phyloP scores from a whole-genome alignment of 139 green algal species.

The Zygnema circumcarinatum region DNA sequence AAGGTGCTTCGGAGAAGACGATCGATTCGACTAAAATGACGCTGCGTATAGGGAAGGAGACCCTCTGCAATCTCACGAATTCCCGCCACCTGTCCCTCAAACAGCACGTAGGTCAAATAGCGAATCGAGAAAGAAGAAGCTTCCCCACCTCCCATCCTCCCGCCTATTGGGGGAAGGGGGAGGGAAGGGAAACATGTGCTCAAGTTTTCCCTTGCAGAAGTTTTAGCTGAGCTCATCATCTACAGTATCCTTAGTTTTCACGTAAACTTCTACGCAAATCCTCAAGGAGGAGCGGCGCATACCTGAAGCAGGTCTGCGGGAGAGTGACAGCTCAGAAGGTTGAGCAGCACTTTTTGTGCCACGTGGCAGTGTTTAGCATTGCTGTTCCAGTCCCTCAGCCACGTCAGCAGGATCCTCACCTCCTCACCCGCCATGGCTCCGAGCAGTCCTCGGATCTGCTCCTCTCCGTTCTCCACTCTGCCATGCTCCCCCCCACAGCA shows the following conservation, averaged over 20 bases:
- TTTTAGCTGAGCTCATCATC: no score
- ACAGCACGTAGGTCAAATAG: no score
- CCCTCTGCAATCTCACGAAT: conserved; percentile 76
- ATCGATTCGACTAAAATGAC: conserved; percentile 83
- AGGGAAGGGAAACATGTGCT: no score
- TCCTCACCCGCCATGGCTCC: conserved; percentile 26
- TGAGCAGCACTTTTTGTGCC: conserved; percentile 76
- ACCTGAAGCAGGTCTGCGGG: conserved; percentile 57
- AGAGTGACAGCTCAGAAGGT: conserved; percentile 70
- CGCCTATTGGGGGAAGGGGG: no score
- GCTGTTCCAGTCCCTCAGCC: conserved; percentile 92
- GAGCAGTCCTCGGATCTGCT: conserved; percentile 11
- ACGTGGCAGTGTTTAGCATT: conserved; percentile 80
- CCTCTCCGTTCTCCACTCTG: conserved; percentile 30
- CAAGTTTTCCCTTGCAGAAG: no score
- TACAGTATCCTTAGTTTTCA: no score
- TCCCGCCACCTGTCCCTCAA: conserved; percentile 68
- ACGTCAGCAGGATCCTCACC: conserved; percentile 61
- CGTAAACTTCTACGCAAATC: no score
- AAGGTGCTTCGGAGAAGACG: conserved; percentile 77
- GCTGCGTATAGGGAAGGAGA: conserved; percentile 82
- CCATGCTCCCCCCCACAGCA: no score
- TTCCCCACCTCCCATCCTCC: no score
- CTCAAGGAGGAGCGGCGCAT: not conserved
- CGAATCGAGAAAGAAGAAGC: no score